These are phyloP conservation scores for Trichophyton mentagrophytes DNA, from an alignment of 2,329 filamentous ascomycete species.

Conservation along the genomic window DNA sequence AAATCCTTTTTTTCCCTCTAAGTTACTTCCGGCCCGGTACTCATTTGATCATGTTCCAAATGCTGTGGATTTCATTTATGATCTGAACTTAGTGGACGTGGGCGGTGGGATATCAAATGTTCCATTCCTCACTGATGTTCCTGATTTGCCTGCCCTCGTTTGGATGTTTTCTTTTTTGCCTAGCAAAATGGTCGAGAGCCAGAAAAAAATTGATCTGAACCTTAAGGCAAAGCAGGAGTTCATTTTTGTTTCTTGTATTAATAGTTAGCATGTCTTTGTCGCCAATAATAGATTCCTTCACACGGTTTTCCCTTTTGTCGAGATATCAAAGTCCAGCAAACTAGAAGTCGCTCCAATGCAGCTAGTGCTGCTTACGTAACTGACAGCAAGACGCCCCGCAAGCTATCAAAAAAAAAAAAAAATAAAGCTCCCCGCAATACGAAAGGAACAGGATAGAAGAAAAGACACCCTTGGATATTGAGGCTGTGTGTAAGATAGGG, in stretches of 20 bases:
- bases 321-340: background rate
- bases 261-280: background rate
- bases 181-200: background rate
- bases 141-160: background rate
- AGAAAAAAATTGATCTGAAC: background rate
- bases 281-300: background rate
- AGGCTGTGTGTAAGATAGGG: too few relatives aligned
- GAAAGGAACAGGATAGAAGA: background rate
- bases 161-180: background rate
- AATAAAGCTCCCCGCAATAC: background rate
- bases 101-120: background rate
- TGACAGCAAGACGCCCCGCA: background rate
- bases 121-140: background rate
- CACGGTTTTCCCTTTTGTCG: background rate
- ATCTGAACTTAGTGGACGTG: background rate
- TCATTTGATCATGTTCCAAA: background rate
- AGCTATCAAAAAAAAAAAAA: background rate
- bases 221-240: background rate
- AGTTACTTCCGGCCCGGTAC: background rate
- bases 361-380: background rate
- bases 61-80: background rate
- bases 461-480: background rate
- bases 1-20: background rate
- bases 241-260: background rate
- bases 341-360: too few relatives aligned